Evolutionary conservation across 2,329 filamentous ascomycete species (phyloP), one percentile per base, ranked within the genome.

Genomic region (Calonectria multiphialidica): DNA sequence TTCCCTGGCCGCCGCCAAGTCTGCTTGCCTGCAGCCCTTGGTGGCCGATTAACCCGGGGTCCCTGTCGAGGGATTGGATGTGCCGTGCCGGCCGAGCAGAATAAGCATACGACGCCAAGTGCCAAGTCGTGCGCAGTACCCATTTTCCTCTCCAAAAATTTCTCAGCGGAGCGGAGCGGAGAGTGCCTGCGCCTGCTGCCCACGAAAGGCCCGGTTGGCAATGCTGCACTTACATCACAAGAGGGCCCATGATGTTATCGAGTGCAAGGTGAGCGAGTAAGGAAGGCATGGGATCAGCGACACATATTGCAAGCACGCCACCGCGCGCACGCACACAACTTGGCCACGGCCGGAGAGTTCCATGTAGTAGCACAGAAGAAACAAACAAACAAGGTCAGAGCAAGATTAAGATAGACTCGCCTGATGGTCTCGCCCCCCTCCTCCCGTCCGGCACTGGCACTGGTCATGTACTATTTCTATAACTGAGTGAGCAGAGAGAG

Each of bases 21-120:
- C n/a, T 62, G 23, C 45, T 53, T 44, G 55, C 45, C 66, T 68
- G 44, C 63, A 53, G 63, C 35, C 5, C 30, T 57, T 50, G 49
- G 30, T 23, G 33, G 33, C 49, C 50, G 40, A 50, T 40, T 57
- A 59, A 59, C 68, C 67, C 61, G 30, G 68, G 61, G 61, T 30
- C 68, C 61, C 57, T 57, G 68, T 66, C 50, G 21, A 33, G 21
- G 45, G 55, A 49, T 40, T 50, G n/a, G 21, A 21, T 53, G 23
- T 42, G 23, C 33, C 47, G 35, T 53, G 44, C 63, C 53, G 28
- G 62, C 49, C 42, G 44, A 55, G 35, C 18, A 47, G 40, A 44
- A n/a, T 33, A 42, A 63, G 45, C 35, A 25, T 49, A 45, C 25
- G 28, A 28, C 23, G 59, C 53, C 53, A 59, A 59, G 53, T 59